Evolutionary conservation across 23 red algal species (phyloP).

Genomic region (Cyanidioschyzon merolae): DNA sequence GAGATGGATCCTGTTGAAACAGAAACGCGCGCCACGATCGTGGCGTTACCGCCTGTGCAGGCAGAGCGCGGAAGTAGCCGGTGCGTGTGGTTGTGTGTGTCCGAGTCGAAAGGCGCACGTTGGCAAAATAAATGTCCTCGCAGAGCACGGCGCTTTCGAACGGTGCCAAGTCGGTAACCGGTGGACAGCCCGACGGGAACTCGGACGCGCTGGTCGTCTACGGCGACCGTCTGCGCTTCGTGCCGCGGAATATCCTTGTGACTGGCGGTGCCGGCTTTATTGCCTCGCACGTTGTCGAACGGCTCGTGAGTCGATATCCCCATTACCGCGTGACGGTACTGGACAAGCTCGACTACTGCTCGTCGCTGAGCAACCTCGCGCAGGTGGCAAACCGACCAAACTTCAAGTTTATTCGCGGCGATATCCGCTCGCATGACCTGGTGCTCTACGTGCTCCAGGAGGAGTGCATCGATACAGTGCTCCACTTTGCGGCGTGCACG

Average conservation of each 20-base stretch:
- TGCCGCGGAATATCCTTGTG: slow-evolving; percentile 62
- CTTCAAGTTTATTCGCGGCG: slow-evolving; percentile 70
- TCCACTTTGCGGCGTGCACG: slow-evolving; percentile 94
- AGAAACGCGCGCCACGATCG: not conserved
- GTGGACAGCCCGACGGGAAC: too few species aligned
- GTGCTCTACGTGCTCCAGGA: slow-evolving; percentile 66
- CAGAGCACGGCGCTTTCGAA: too few species aligned
- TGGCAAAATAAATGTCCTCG: not conserved
- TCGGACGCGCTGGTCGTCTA: not conserved
- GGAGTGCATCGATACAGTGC: slow-evolving; percentile 80
- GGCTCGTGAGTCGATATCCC: slow-evolving; percentile 55
- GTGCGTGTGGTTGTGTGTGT: not conserved
- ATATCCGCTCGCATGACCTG: slow-evolving; percentile 73
- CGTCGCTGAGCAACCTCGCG: slow-evolving; percentile 53
- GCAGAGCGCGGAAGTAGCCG: not conserved
- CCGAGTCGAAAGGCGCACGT: not conserved
- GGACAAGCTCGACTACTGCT: slow-evolving; percentile 90
- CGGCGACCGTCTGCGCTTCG: slow-evolving; percentile 4
- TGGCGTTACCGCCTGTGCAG: not conserved
- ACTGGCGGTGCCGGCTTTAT: slow-evolving; percentile 97
- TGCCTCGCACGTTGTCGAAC: slow-evolving; percentile 73
- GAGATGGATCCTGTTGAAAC: too few species aligned
- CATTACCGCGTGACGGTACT: slow-evolving; percentile 51
- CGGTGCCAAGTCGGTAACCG: too few species aligned
- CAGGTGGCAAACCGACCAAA: slow-evolving; percentile 26